Evolutionary conservation across 73 alveolate genomes (phyloP).

Genomic region (Uronychia setigera): DNA sequence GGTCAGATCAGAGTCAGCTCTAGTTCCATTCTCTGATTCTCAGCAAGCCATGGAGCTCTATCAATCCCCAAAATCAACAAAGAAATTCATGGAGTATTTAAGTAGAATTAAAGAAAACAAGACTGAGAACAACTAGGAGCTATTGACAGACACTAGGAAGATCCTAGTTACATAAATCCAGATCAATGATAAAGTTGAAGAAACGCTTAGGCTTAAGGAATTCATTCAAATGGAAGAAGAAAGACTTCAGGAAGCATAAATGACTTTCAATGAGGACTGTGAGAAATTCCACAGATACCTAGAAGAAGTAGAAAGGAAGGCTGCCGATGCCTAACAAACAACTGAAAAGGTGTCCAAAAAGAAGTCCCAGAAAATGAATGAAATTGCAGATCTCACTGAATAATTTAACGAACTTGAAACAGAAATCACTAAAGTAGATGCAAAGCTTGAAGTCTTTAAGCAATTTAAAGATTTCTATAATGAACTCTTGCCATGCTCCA

Average conservation of each 20-base stretch:
- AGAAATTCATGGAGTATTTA: no score
- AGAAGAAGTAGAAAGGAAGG: neutral
- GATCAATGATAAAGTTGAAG: neutral
- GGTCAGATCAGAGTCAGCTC: no score
- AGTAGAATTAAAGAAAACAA: no score
- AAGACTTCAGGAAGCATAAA: neutral
- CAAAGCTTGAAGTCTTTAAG: neutral
- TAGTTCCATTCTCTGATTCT: no score
- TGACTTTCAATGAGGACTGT: constrained; percentile 5
- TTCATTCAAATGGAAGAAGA: constrained; percentile 12
- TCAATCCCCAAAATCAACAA: no score
- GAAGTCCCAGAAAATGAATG: neutral
- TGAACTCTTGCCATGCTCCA: neutral
- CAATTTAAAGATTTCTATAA: neutral
- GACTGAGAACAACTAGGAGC: neutral
- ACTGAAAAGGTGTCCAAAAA: neutral
- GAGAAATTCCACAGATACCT: neutral
- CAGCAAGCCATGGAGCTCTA: no score
- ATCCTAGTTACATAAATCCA: neutral
- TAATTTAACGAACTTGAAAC: neutral
- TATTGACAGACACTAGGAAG: neutral
- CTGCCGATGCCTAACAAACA: neutral
- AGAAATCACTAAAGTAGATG: neutral
- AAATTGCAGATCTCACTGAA: neutral
- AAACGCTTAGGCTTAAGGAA: neutral